phyloP scores from a whole-genome alignment of 2,329 filamentous ascomycete genomes.

The Paracorniculantispora psalliotae region DNA sequence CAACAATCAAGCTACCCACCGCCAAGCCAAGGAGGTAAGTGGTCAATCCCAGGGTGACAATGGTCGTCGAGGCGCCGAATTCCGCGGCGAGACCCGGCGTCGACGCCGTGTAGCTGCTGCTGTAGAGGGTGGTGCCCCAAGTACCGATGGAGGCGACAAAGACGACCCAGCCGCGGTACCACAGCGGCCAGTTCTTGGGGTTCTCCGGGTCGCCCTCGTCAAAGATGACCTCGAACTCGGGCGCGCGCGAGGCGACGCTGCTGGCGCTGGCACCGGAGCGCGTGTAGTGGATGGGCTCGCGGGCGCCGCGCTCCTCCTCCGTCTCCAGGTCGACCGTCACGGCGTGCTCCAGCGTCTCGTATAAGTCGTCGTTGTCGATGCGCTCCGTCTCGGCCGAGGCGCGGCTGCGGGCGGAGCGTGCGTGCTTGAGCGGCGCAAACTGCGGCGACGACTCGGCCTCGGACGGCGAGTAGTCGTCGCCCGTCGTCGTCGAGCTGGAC shows the following conservation, averaged over 20 bases:
- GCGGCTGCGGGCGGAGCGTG: constrained; percentile 5
- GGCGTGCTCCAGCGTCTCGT: constrained; percentile 29
- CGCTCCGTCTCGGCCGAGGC: constrained; percentile 12
- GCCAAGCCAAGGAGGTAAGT: constrained; percentile 74
- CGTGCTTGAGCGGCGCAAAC: constrained; percentile 1
- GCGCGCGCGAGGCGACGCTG: constrained; percentile 38
- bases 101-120: constrained; percentile 72
- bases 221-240: constrained; percentile 71
- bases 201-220: constrained; percentile 58
- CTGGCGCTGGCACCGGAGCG: constrained; percentile 36
- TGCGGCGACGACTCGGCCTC: neutral
- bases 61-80: constrained; percentile 54
- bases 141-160: constrained; percentile 42
- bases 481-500: neutral
- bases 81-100: constrained; percentile 64
- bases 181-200: constrained; percentile 62
- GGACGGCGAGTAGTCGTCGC: neutral
- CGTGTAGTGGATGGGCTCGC: constrained; percentile 42
- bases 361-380: constrained; percentile 20
- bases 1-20: constrained; percentile 64
- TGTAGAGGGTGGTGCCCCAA: constrained; percentile 62
- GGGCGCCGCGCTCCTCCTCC: constrained; percentile 34
- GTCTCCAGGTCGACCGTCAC: constrained; percentile 30
- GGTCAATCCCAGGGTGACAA: constrained; percentile 72
- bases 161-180: constrained; percentile 38